phyloP scores from a whole-genome alignment of 1,284 basidiomycete genomes.

The Ustilago curta region DNA sequence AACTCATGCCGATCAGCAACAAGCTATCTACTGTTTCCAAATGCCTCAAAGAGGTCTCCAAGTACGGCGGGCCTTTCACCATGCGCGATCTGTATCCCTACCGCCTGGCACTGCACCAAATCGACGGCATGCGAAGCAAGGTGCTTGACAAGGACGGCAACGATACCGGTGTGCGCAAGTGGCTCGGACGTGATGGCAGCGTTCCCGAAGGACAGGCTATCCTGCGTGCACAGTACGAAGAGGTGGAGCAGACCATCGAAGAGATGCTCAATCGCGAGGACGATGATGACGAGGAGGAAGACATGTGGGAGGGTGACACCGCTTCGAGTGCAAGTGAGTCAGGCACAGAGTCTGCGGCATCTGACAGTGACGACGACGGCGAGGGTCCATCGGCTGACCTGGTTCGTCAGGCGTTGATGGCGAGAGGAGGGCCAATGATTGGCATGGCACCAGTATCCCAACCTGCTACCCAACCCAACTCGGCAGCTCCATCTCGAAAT shows the following conservation, averaged over 20 bases:
- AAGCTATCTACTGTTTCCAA: slow-evolving; percentile 76
- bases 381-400: slow-evolving; percentile 41
- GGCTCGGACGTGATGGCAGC: slow-evolving; percentile 75
- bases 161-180: slow-evolving; percentile 59
- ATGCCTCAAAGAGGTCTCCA: slow-evolving; percentile 95
- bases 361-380: slow-evolving; percentile 43
- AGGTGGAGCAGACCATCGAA: slow-evolving; percentile 93
- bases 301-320: slow-evolving; percentile 44
- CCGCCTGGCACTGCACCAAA: slow-evolving; percentile 93
- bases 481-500: slow-evolving; percentile 29
- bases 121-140: slow-evolving; percentile 90
- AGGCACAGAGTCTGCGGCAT: slow-evolving; percentile 37
- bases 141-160: slow-evolving; percentile 79
- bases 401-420: slow-evolving; percentile 45
- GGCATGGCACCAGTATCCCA: slow-evolving; percentile 38
- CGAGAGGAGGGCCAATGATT: slow-evolving; percentile 34
- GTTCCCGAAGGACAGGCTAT: slow-evolving; percentile 98
- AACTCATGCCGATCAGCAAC: slow-evolving; percentile 85
- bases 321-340: slow-evolving; percentile 43
- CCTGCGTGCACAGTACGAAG: slow-evolving; percentile 92
- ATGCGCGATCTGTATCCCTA: slow-evolving; percentile 98
- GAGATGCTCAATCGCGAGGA: slow-evolving; percentile 69
- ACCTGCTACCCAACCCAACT: slow-evolving; percentile 34
- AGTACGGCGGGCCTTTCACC: slow-evolving; percentile 94
- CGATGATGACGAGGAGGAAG: slow-evolving; percentile 63